Evolutionary conservation across 345 rosid species (phyloP).

Genomic region (Moricandia moricandioides): DNA sequence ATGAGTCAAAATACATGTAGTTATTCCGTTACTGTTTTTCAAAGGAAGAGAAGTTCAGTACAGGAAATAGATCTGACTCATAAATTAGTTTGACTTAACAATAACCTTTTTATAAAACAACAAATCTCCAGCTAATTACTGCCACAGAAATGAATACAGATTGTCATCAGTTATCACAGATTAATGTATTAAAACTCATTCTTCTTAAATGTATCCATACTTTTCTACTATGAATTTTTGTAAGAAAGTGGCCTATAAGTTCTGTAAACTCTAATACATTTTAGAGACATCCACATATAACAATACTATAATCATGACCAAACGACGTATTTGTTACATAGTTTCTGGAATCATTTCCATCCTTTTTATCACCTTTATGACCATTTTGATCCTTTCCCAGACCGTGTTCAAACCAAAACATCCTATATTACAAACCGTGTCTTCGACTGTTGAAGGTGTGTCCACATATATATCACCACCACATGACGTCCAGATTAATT

Average conservation of each 20-base stretch:
- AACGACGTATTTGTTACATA: conserved; percentile 24
- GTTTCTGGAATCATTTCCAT: conserved; percentile 24
- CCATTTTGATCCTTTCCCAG: conserved; percentile 38
- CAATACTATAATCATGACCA: not conserved
- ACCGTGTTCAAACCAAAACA: conserved; percentile 55
- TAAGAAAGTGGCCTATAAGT: not conserved
- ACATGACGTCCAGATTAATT: conserved; percentile 36
- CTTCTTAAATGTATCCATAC: not conserved
- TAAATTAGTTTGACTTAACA: conserved; percentile 6
- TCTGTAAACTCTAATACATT: not conserved
- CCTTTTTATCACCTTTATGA: conserved; percentile 21
- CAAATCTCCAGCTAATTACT: not conserved
- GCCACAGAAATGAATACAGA: conserved; percentile 10
- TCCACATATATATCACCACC: conserved; percentile 46
- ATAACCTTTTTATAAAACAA: not conserved
- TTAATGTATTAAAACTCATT: not conserved
- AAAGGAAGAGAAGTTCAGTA: not conserved
- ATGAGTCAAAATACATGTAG: not conserved
- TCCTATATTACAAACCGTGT: conserved; percentile 37
- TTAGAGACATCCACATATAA: not conserved
- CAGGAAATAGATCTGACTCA: conserved; percentile 1
- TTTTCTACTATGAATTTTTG: not conserved
- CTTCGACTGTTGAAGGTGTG: conserved; percentile 46
- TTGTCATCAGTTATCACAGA: not conserved
- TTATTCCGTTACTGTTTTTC: not conserved